These are phyloP conservation scores for Scheffersomyces titani DNA, from an alignment of 1,139 yeast species.

Conservation along the genomic window DNA sequence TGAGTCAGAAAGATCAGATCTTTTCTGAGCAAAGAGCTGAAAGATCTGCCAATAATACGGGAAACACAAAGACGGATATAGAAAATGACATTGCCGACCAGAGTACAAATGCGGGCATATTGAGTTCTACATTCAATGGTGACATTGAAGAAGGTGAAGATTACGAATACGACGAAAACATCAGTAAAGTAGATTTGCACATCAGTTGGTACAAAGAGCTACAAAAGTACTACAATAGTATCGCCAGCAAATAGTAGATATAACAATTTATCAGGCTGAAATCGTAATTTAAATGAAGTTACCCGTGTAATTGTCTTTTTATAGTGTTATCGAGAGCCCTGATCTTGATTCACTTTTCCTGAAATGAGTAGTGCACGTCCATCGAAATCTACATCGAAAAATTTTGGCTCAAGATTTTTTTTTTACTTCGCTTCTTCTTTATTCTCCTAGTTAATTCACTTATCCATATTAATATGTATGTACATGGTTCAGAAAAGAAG, in stretches of 20 bases:
- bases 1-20: constrained; percentile 45
- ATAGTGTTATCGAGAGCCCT: neutral
- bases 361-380: neutral
- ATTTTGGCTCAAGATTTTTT: neutral
- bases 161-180: constrained; percentile 1
- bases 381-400: neutral
- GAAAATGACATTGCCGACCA: constrained; percentile 2
- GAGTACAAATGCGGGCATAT: constrained; percentile 8
- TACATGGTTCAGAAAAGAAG: neutral
- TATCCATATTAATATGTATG: neutral
- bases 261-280: neutral
- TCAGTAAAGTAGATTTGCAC: constrained; percentile 10
- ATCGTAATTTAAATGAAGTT: neutral
- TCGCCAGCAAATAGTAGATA: neutral
- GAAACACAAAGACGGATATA: neutral
- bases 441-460: neutral
- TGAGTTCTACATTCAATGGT: constrained; percentile 6
- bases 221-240: constrained; percentile 6
- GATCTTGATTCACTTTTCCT: neutral
- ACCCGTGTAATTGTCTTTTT: neutral
- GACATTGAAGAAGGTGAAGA: constrained; percentile 8
- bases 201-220: constrained; percentile 12
- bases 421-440: neutral
- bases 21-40: constrained; percentile 36
- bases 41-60: constrained; percentile 5